A percentile compares a stretch with the other conserved stretches of the same genome.
These are phyloP conservation scores for Darksidea phi DNA, from an alignment of 495 filamentous ascomycete genomes.

Conservation along the genomic window DNA sequence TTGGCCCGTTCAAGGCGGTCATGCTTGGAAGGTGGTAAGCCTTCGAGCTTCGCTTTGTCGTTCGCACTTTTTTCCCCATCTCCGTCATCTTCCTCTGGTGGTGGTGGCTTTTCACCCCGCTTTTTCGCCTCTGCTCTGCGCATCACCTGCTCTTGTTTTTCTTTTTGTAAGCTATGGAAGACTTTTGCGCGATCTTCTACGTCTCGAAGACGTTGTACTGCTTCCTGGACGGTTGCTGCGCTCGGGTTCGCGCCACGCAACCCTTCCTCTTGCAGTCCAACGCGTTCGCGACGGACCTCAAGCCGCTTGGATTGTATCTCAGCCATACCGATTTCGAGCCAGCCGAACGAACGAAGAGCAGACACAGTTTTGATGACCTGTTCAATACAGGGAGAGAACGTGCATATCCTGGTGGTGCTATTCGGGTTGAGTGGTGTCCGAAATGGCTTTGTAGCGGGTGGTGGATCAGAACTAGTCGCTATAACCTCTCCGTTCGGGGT, in stretches of 20 bases:
- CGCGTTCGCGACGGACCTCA: conserved; percentile 78
- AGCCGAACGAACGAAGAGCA: conserved; percentile 71
- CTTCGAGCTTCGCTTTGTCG: conserved; percentile 29
- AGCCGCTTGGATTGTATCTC: conserved; percentile 75
- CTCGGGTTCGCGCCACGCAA: conserved; percentile 57
- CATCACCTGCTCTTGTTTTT: conserved; percentile 30
- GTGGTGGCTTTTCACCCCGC: conserved; percentile 11
- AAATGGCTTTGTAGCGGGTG: conserved; percentile 39
- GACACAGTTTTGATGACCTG: conserved; percentile 84
- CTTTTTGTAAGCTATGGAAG: conserved; percentile 52
- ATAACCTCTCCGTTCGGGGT: conserved; percentile 30
- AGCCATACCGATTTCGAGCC: conserved; percentile 91
- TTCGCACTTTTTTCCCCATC: conserved; percentile 8
- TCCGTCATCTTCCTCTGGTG: conserved; percentile 13
- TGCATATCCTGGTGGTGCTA: conserved; percentile 72
- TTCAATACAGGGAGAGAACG: conserved; percentile 95
- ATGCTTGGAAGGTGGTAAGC: conserved; percentile 25
- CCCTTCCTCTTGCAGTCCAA: conserved; percentile 62
- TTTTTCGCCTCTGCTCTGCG: conserved; percentile 28
- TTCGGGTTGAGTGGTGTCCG: conserved; percentile 69
- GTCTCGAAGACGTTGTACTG: conserved; percentile 65
- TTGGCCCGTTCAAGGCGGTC: conserved; percentile 38
- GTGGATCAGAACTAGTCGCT: background rate
- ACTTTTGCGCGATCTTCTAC: conserved; percentile 65
- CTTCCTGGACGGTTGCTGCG: conserved; percentile 72